Percentiles rank a stretch among this genome's conserved stretches.
These are phyloP conservation scores for Neonectria hederae DNA, from an alignment of 2,329 filamentous ascomycete species.

Conservation along the genomic window DNA sequence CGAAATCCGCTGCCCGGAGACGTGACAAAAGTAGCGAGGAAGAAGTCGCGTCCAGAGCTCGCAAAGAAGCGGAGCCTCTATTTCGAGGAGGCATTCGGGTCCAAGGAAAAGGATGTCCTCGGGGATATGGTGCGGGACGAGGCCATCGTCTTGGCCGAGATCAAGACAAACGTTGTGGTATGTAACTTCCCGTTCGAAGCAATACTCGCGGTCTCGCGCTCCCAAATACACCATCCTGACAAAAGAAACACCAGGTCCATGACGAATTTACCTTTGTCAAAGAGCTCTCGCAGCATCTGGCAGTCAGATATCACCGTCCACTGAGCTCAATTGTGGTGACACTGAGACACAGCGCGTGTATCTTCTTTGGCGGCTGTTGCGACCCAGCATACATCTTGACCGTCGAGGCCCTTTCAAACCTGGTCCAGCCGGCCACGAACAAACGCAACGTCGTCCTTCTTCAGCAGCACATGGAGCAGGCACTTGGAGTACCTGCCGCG, in stretches of 20 bases:
- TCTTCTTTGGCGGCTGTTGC: slow-evolving; percentile 78
- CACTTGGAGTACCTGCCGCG: slow-evolving; percentile 70
- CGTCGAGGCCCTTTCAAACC: slow-evolving; percentile 73
- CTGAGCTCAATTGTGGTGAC: slow-evolving; percentile 78
- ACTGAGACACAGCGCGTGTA: slow-evolving; percentile 77
- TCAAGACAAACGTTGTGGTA: slow-evolving; percentile 48
- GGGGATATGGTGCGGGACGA: slow-evolving; percentile 60
- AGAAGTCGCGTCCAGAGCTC: slow-evolving; percentile 33
- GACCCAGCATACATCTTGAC: slow-evolving; percentile 83
- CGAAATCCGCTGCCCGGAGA: slow-evolving; percentile 27
- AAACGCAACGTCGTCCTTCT: slow-evolving; percentile 82
- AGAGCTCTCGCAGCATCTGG: slow-evolving; percentile 76
- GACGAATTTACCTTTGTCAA: slow-evolving; percentile 80
- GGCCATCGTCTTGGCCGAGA: slow-evolving; percentile 66
- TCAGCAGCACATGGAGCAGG: slow-evolving; percentile 77
- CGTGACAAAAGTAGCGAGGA: slow-evolving; percentile 25
- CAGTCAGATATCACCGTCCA: slow-evolving; percentile 78
- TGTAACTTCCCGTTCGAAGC: not conserved
- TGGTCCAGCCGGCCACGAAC: slow-evolving; percentile 79
- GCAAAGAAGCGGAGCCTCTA: slow-evolving; percentile 44
- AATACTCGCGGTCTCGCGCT: not conserved
- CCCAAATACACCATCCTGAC: slow-evolving; percentile 5
- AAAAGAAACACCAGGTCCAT: slow-evolving; percentile 63
- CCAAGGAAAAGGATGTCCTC: slow-evolving; percentile 41
- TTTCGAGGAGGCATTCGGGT: slow-evolving; percentile 57